Evolutionary conservation across 805 yeast genomes (phyloP).

Genomic region (Candida berthetii): DNA sequence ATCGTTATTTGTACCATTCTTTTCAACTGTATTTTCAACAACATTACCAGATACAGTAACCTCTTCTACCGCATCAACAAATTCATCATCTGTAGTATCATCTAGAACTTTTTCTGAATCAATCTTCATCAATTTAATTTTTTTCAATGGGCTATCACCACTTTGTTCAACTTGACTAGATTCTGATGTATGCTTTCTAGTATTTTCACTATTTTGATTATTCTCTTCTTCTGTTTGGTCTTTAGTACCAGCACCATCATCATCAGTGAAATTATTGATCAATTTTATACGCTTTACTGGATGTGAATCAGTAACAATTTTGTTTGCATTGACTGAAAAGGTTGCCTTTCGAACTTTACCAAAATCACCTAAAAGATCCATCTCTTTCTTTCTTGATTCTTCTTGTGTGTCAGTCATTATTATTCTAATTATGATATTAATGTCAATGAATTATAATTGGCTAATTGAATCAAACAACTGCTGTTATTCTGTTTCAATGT

Average conservation of each 20-base stretch:
- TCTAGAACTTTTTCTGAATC: conserved; percentile 34
- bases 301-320: conserved; percentile 4
- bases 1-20: too few relatives aligned
- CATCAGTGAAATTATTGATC: neutral
- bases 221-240: neutral
- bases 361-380: conserved; percentile 17
- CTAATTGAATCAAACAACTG: too few relatives aligned
- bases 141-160: neutral
- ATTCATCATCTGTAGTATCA: conserved; percentile 29
- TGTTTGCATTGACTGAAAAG: conserved; percentile 5
- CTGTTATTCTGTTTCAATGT: too few relatives aligned
- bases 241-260: neutral
- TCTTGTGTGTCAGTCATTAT: neutral
- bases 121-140: neutral
- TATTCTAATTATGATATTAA: too few relatives aligned
- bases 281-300: neutral
- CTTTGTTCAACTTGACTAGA: neutral
- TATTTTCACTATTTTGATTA: neutral
- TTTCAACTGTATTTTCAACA: neutral
- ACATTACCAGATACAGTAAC: neutral
- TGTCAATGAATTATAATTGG: too few relatives aligned
- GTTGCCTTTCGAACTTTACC: conserved; percentile 10
- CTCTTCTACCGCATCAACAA: neutral
- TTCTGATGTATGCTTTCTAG: neutral
- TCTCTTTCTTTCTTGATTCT: conserved; percentile 1